Conservation (phyloP, 1,139 yeast genomes). For the Geotrichum bryndzae region DNA sequence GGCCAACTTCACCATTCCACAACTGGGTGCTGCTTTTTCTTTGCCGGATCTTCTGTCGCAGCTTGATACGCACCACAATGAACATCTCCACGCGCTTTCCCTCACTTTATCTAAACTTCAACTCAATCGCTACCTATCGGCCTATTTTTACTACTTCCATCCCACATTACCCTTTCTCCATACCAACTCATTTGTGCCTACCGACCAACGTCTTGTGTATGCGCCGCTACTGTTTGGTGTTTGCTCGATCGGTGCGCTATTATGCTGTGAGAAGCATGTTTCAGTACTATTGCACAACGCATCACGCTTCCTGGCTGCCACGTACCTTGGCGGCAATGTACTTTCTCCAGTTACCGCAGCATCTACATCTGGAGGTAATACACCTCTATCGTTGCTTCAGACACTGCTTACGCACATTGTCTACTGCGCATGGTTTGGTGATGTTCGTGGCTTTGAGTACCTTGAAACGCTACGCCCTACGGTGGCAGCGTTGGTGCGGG, state of each 20-base stretch:
- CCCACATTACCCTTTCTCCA: conserved; percentile 36
- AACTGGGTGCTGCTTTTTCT: conserved; percentile 24
- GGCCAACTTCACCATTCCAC: conserved; percentile 21
- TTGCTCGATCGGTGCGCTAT: conserved; percentile 35
- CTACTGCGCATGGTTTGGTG: conserved; percentile 33
- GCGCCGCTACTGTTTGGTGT: conserved; percentile 34
- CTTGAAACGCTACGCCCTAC: conserved; percentile 27
- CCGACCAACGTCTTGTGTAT: conserved; percentile 22
- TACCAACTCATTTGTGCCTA: conserved; percentile 26
- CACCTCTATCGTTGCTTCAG: conserved; percentile 32
- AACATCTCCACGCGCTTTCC: neutral
- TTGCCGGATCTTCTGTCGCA: conserved; percentile 22
- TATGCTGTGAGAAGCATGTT: conserved; percentile 30
- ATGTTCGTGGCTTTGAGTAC: conserved; percentile 31
- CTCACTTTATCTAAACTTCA: conserved; percentile 23
- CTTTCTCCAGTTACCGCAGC: neutral
- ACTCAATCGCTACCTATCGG: conserved; percentile 31
- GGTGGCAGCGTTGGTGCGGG: conserved; percentile 24
- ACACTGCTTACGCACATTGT: conserved; percentile 29
- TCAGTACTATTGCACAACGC: conserved; percentile 30
- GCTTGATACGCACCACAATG: conserved; percentile 14
- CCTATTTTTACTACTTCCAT: conserved; percentile 35
- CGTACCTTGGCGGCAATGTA: neutral
- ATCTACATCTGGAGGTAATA: neutral
- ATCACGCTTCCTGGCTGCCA: conserved; percentile 21